These are phyloP conservation scores for Rhynchosporium graminicola DNA, from an alignment of 2,329 filamentous ascomycete genomes.

Conservation along the genomic window DNA sequence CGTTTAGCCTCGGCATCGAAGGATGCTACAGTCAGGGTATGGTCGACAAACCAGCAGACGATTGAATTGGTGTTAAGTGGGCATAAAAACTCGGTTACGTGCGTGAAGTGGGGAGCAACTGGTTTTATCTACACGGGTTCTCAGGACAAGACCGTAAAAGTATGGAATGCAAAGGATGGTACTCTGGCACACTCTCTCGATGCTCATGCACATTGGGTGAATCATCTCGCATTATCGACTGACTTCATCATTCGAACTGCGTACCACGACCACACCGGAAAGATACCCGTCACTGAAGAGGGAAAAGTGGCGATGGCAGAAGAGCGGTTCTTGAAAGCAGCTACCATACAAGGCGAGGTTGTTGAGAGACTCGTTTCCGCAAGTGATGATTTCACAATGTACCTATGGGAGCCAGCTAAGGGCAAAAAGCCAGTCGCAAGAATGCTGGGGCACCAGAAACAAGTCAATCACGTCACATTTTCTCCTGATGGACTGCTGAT, in stretches of 20 bases:
- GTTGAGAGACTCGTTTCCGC: constrained; percentile 86
- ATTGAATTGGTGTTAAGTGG: constrained; percentile 83
- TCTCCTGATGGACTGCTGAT: constrained; percentile 87
- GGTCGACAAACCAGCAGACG: constrained; percentile 76
- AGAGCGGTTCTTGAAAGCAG: constrained; percentile 82
- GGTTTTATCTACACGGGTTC: constrained; percentile 81
- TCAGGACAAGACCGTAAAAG: constrained; percentile 88
- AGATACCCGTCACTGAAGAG: constrained; percentile 67
- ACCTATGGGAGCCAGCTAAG: constrained; percentile 82
- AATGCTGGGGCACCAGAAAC: constrained; percentile 92
- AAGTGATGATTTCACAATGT: constrained; percentile 95
- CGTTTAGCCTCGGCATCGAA: constrained; percentile 86
- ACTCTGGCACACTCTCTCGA: constrained; percentile 77
- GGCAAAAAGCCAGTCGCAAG: constrained; percentile 84
- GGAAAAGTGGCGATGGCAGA: constrained; percentile 75
- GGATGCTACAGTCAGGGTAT: constrained; percentile 84
- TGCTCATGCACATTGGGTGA: constrained; percentile 91
- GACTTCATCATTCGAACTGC: constrained; percentile 86
- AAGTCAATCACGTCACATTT: constrained; percentile 94
- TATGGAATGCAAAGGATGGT: constrained; percentile 82
- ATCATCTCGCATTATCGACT: constrained; percentile 89
- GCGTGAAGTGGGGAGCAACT: constrained; percentile 92
- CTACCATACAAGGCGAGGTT: constrained; percentile 72
- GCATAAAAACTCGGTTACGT: constrained; percentile 86
- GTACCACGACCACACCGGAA: constrained; percentile 80